These are phyloP conservation scores for Hylodesmum podocarpum DNA, from an alignment of 306 rosid genomes.

Conservation along the genomic window DNA sequence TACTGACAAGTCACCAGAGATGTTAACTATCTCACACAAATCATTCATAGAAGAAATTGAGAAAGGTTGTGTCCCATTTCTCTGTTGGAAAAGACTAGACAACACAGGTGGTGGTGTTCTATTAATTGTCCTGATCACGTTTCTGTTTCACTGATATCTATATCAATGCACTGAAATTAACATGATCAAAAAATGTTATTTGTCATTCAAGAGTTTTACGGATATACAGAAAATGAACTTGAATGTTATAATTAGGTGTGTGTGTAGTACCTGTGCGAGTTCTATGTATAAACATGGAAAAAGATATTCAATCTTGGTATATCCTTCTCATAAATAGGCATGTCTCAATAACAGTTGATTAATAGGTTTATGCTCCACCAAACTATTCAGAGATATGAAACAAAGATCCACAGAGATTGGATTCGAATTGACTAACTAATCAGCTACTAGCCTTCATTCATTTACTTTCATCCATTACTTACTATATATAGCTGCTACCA, in stretches of 20 bases:
- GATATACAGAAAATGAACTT: background rate
- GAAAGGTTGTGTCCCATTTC: background rate
- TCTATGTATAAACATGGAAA: slow-evolving; percentile 17
- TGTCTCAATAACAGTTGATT: background rate
- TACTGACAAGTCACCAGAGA: background rate
- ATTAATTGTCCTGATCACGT: background rate
- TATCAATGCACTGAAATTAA: background rate
- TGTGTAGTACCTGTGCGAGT: background rate
- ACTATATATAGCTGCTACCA: background rate
- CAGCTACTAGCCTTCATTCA: background rate
- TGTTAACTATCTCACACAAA: background rate
- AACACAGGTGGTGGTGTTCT: background rate
- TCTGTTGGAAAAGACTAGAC: slow-evolving; percentile 10
- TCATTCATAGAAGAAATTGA: background rate
- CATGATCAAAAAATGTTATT: background rate
- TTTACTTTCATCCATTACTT: background rate
- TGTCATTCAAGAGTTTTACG: background rate
- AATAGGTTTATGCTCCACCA: slow-evolving; percentile 18
- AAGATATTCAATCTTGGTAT: background rate
- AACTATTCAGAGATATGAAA: background rate
- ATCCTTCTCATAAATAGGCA: background rate
- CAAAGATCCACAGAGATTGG: background rate
- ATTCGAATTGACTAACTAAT: background rate
- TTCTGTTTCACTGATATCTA: background rate
- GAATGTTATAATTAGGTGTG: background rate